phyloP scores from a whole-genome alignment of 768 basidiomycete species.

The Suillus placidus region DNA sequence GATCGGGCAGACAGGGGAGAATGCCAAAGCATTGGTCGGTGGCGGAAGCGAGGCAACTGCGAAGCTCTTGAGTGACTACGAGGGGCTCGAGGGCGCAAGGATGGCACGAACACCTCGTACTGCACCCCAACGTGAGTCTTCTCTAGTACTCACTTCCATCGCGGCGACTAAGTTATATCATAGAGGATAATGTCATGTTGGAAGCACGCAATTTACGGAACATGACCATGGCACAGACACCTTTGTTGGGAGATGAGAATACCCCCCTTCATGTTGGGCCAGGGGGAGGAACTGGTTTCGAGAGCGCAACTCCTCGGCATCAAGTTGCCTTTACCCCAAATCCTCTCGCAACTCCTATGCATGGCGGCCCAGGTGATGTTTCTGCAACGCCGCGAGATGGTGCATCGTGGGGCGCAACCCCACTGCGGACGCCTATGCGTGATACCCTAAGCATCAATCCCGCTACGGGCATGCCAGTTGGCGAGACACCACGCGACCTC shows the following conservation, averaged over 20 bases:
- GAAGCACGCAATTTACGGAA: slow-evolving; percentile 96
- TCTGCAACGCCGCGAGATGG: slow-evolving; percentile 58
- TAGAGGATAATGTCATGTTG: slow-evolving; percentile 92
- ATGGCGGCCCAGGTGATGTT: slow-evolving; percentile 42
- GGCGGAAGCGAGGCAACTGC: slow-evolving; percentile 84
- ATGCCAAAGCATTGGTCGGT: slow-evolving; percentile 80
- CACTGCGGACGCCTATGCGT: slow-evolving; percentile 91
- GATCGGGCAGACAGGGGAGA: slow-evolving; percentile 92
- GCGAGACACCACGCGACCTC: slow-evolving; percentile 78
- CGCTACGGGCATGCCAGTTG: slow-evolving; percentile 54
- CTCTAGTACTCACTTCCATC: slow-evolving; percentile 2
- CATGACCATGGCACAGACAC: slow-evolving; percentile 91
- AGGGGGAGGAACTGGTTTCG: slow-evolving; percentile 89
- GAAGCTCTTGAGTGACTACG: slow-evolving; percentile 90
- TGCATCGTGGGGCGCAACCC: slow-evolving; percentile 60
- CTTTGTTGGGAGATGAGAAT: slow-evolving; percentile 95
- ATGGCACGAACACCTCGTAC: slow-evolving; percentile 96
- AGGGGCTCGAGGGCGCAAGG: slow-evolving; percentile 81
- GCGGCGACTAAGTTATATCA: slow-evolving; percentile 12
- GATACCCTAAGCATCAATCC: slow-evolving; percentile 92
- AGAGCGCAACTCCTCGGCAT: slow-evolving; percentile 92
- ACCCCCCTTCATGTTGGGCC: slow-evolving; percentile 82
- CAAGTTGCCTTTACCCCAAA: slow-evolving; percentile 93
- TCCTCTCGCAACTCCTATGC: slow-evolving; percentile 87
- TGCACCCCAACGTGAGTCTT: slow-evolving; percentile 82